A percentile compares a stretch with the other conserved stretches of the same genome.
phyloP scores from a whole-genome alignment of 2,329 filamentous ascomycete genomes.

The Ascochyta viciae-villosae region DNA sequence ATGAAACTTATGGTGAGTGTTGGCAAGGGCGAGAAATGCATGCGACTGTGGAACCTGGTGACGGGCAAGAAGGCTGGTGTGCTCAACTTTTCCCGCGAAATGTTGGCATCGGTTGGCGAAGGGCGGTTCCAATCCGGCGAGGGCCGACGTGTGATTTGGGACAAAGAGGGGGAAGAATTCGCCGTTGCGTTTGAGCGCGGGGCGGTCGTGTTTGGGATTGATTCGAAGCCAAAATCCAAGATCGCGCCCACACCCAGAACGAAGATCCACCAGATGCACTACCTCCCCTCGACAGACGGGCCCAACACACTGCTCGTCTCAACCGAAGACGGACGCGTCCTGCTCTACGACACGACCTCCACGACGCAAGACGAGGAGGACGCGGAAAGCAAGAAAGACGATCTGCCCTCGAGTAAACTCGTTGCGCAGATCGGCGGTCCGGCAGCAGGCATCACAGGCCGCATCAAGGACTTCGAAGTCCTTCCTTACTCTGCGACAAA shows the following conservation, averaged over 20 bases:
- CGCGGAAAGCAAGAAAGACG: slow-evolving; percentile 48
- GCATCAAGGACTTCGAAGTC: slow-evolving; percentile 89
- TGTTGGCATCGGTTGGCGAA: slow-evolving; percentile 79
- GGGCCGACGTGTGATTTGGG: slow-evolving; percentile 83
- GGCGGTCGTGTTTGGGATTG: slow-evolving; percentile 83
- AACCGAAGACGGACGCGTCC: slow-evolving; percentile 86
- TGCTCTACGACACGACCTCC: slow-evolving; percentile 78
- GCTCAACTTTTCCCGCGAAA: slow-evolving; percentile 78
- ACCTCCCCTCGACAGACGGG: slow-evolving; percentile 63
- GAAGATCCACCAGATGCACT: slow-evolving; percentile 84
- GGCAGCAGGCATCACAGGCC: slow-evolving; percentile 68
- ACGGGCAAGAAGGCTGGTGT: slow-evolving; percentile 96
- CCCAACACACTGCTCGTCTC: slow-evolving; percentile 74
- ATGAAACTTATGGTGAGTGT: slow-evolving; percentile 97
- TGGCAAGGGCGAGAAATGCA: slow-evolving; percentile 84
- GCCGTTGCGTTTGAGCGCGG: slow-evolving; percentile 89
- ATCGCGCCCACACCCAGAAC: slow-evolving; percentile 71
- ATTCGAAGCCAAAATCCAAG: slow-evolving; percentile 80
- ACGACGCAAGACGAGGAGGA: slow-evolving; percentile 49
- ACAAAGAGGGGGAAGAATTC: slow-evolving; percentile 78
- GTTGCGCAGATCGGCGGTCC: slow-evolving; percentile 82
- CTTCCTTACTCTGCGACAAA: slow-evolving; percentile 55
- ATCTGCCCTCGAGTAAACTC: slow-evolving; percentile 65
- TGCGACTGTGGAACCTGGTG: slow-evolving; percentile 95
- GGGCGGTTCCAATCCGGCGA: slow-evolving; percentile 80